Evolutionary conservation across 1,284 basidiomycete species (phyloP).

Genomic region (Tilletia walkeri): DNA sequence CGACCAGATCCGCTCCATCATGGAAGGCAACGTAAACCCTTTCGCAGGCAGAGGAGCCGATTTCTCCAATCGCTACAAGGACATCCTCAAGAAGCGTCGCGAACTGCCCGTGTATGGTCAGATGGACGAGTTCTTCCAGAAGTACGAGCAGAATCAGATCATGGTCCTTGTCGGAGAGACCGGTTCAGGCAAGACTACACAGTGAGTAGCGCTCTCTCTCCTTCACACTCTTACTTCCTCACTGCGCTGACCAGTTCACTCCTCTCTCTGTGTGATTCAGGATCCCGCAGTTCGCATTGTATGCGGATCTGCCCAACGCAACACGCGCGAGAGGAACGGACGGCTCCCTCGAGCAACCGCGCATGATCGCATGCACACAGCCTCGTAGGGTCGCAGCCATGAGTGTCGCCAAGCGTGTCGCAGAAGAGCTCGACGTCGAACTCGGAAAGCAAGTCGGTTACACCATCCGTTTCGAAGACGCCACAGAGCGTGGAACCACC

Average conservation of each 20-base stretch:
- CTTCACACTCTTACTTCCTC: not conserved
- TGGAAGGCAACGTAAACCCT: constrained; percentile 81
- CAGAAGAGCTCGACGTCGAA: constrained; percentile 94
- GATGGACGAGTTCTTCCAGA: constrained; percentile 85
- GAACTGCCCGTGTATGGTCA: constrained; percentile 87
- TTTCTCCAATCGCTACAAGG: constrained; percentile 76
- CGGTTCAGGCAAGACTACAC: constrained; percentile 96
- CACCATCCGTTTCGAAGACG: constrained; percentile 97
- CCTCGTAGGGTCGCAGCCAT: constrained; percentile 95
- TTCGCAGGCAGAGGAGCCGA: constrained; percentile 68
- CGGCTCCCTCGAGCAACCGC: constrained; percentile 64
- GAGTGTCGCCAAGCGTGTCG: constrained; percentile 97
- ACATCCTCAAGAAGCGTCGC: constrained; percentile 79
- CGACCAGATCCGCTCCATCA: constrained; percentile 69
- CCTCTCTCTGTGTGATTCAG: constrained; percentile 29
- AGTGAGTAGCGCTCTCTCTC: constrained; percentile 62
- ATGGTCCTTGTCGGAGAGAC: constrained; percentile 97
- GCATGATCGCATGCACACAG: constrained; percentile 94
- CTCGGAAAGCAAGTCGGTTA: constrained; percentile 95
- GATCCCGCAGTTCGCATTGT: constrained; percentile 94
- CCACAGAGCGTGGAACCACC: constrained; percentile 63
- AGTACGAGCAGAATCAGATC: constrained; percentile 84
- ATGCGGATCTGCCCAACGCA: constrained; percentile 81
- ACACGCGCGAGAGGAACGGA: constrained; percentile 40
- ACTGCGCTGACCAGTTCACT: not conserved